Base-by-base conservation (phyloP, 2,329 filamentous ascomycete species). In the Xylariaceae sp. region DNA sequence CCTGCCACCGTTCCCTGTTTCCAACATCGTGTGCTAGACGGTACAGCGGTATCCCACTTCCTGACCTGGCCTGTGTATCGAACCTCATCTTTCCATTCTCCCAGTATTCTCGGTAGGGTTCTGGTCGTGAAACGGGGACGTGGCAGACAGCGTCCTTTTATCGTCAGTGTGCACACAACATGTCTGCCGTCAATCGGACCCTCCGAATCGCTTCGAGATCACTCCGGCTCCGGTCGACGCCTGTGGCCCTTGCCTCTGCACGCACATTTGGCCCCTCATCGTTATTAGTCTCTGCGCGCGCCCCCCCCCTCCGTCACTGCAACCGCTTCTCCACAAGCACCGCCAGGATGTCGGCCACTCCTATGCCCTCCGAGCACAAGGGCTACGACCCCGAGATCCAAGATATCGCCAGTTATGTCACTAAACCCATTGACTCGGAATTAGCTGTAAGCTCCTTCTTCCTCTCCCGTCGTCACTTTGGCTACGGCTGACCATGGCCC, bases 361-460 rank as follows among this genome's bases (percentile, higher is more conserved):
- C 66, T 53, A 68, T 68, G 63, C 64, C 76, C 58, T 61, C 70
- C 31, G 62, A 69, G 56, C 59, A 65, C 45, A 68, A 75, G 62
- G 74, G 81, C 53, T 96, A 90, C 66, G 90, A 97, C 62, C 80
- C 85, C 48, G 90, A 96, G 70, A 92, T 97, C 66, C 82, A 81
- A 65, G 89, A 97, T 63, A 95, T 98, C 73, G 90, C 90, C 48
- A 79, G 76, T 67, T 98, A 96, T 69, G 85, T 97, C 62, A 86
- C 89, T 64, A 90, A 89, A 66, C 76, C 86, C 42, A 84, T 97
- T 59, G 75, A 90, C 55, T 97, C 90, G 19, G 87, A 94, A 52
- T 76, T 98, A 57, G 92, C 92, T 61, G 89, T 96, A 74, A 67
- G 88, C 70, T 18, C 34, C n/a, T 17, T 9, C 34, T 37, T 41